A percentile compares a stretch with the other conserved stretches of the same genome.
Evolutionary conservation across 495 filamentous ascomycete species (phyloP).

Genomic region (Lentithecium fluviatile): DNA sequence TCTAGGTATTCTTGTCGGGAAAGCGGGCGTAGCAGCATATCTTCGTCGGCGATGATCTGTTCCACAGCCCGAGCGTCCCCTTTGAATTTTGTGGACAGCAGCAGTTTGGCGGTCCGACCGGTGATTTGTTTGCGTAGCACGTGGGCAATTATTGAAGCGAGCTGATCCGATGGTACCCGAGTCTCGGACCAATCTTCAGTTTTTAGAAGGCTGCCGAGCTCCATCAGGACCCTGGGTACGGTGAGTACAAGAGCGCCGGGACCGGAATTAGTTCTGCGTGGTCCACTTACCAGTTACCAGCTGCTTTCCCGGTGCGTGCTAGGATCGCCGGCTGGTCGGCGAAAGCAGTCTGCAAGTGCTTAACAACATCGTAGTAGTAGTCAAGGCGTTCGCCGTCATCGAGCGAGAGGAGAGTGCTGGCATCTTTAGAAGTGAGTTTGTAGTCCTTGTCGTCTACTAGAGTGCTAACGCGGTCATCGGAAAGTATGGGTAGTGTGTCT

Average conservation of each 20-base stretch:
- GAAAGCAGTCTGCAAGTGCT: constrained; percentile 40
- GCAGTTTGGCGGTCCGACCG: constrained; percentile 62
- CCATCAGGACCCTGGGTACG: constrained; percentile 77
- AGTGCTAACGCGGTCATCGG: constrained; percentile 64
- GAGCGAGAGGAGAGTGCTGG: constrained; percentile 72
- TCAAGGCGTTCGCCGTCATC: constrained; percentile 79
- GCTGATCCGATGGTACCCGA: constrained; percentile 56
- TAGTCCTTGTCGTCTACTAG: constrained; percentile 55
- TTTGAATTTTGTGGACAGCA: constrained; percentile 63
- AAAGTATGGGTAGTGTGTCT: constrained; percentile 60
- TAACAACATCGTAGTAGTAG: constrained; percentile 70
- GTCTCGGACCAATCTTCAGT: constrained; percentile 55
- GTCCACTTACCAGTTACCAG: constrained; percentile 39
- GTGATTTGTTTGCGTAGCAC: constrained; percentile 69
- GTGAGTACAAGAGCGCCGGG: constrained; percentile 22
- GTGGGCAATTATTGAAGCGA: constrained; percentile 67
- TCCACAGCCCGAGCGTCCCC: constrained; percentile 50
- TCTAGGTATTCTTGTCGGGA: constrained; percentile 57
- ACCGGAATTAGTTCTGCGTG: constrained; percentile 41
- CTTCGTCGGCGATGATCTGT: constrained; percentile 62
- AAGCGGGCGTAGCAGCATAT: constrained; percentile 65
- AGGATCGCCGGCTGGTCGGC: constrained; percentile 32
- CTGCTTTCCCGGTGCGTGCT: constrained; percentile 15
- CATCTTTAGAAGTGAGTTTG: constrained; percentile 77
- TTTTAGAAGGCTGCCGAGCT: constrained; percentile 74